Conservation (phyloP, 305 asterid species). For the Andrographis paniculata region DNA sequence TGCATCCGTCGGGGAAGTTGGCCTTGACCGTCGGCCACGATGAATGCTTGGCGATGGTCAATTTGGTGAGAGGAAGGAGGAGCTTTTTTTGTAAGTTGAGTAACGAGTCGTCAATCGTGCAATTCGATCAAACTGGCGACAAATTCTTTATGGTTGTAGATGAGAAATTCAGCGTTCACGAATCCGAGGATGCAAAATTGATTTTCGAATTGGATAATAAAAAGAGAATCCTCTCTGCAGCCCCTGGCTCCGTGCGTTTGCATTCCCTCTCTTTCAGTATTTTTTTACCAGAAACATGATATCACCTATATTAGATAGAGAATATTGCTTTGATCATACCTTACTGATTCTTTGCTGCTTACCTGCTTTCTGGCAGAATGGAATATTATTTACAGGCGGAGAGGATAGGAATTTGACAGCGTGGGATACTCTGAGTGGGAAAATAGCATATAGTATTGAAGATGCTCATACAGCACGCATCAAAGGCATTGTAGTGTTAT, state of each 20-base stretch:
- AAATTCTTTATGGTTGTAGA: slow-evolving; percentile 52
- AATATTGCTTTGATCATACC: too few species aligned
- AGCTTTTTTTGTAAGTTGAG: slow-evolving; percentile 62
- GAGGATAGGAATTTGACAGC: slow-evolving; percentile 72
- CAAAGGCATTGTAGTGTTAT: slow-evolving; percentile 72
- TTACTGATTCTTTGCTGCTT: neutral
- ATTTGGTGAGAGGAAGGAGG: slow-evolving; percentile 74
- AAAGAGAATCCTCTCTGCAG: slow-evolving; percentile 68
- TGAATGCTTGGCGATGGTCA: slow-evolving; percentile 73
- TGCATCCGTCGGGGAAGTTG: slow-evolving; percentile 74
- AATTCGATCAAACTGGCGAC: slow-evolving; percentile 45
- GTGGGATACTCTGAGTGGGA: slow-evolving; percentile 77
- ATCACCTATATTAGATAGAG: too few species aligned
- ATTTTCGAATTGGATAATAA: slow-evolving; percentile 42
- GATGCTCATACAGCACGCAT: slow-evolving; percentile 81
- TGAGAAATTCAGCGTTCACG: slow-evolving; percentile 42
- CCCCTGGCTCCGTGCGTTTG: slow-evolving; percentile 46
- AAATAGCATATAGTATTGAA: slow-evolving; percentile 56
- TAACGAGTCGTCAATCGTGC: slow-evolving; percentile 60
- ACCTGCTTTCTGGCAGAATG: slow-evolving; percentile 32
- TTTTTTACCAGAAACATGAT: neutral
- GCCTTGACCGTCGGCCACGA: slow-evolving; percentile 74
- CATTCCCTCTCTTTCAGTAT: slow-evolving; percentile 9
- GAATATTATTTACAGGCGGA: slow-evolving; percentile 79
- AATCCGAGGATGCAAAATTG: slow-evolving; percentile 64